These are phyloP conservation scores for Phytophthora sojae DNA, from an alignment of 352 stramenopile genomes.

Conservation along the genomic window DNA sequence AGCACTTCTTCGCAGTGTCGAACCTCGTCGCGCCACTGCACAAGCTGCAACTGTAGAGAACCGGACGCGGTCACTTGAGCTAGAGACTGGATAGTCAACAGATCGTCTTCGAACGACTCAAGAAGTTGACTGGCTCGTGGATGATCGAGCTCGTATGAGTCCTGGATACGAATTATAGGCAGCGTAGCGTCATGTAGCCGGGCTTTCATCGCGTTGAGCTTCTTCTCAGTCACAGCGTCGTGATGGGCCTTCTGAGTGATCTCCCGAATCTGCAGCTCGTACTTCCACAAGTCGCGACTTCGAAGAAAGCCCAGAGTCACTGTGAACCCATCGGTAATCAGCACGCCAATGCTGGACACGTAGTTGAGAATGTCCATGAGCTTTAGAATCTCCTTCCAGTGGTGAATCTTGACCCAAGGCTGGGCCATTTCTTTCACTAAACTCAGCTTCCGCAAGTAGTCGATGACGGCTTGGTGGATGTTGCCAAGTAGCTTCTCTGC, in stretches of 20 bases:
- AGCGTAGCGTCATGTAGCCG: slow-evolving; percentile 46
- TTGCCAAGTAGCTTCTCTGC: slow-evolving; percentile 51
- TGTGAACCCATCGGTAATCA: slow-evolving; percentile 60
- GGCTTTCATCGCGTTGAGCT: slow-evolving; percentile 68
- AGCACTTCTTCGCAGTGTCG: slow-evolving; percentile 67
- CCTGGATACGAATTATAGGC: slow-evolving; percentile 51
- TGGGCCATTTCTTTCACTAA: slow-evolving; percentile 63
- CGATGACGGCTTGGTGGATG: slow-evolving; percentile 37
- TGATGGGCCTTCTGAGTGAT: slow-evolving; percentile 64
- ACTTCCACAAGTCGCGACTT: slow-evolving; percentile 56
- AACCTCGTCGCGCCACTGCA: slow-evolving; percentile 70
- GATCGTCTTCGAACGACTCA: slow-evolving; percentile 57
- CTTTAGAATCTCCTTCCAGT: slow-evolving; percentile 70
- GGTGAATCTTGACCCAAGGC: slow-evolving; percentile 57
- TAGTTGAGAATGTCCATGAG: slow-evolving; percentile 60
- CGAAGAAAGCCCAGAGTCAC: slow-evolving; percentile 64
- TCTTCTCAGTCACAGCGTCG: slow-evolving; percentile 63
- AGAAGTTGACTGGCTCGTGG: slow-evolving; percentile 42
- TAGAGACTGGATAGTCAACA: slow-evolving; percentile 65
- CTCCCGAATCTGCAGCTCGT: slow-evolving; percentile 63
- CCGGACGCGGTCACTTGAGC: slow-evolving; percentile 52
- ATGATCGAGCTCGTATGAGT: slow-evolving; percentile 58
- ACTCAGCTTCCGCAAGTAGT: slow-evolving; percentile 57
- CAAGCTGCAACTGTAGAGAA: slow-evolving; percentile 46
- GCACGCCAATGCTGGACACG: slow-evolving; percentile 52